Base-by-base conservation (phyloP, 2,329 filamentous ascomycete genomes). In the Fusarium nodosum region DNA sequence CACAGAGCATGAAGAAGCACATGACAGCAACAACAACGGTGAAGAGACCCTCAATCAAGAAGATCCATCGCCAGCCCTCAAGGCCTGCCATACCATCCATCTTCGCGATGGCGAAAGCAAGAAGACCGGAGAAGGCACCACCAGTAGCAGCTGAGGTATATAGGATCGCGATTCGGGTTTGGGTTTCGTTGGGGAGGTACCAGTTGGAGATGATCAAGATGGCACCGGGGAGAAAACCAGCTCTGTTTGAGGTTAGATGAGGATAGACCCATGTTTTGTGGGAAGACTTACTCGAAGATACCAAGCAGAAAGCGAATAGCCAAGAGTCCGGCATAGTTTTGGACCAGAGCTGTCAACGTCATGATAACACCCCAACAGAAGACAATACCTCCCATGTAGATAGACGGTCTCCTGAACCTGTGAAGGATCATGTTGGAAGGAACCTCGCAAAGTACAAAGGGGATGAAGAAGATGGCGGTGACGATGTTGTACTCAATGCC, bases 401-500 rank as follows among this genome's bases (percentile, higher is more conserved):
- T 42, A 0, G 60, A 64, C 3, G 60, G 60, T 0, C 60, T 47
- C 31, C 48, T 64, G 36, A 64, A 64, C 3, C 15, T 64, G 4
- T 64, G 59, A 12, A 64, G 60, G 8, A 64, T 56, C 58, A 63
- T 64, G 22, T 64, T 64, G 5, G 60, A 64, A 3, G 60, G 60
- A 7, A 64, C 60, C 20, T 64, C 59, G 12, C 52, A 69, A 13
- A 69, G 22, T 5, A 60, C 56, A 3, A 69, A 69, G 1, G 66
- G 56, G 16, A 69, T 61, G 31, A 71, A 71, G 51, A 71, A 71
- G 7, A 84, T 76, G 1, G 82, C 80, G 9, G 84, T 74, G 13
- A 77, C 77, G 26, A 79, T 81, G 75, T 91, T 91, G 78, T 91
- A 92, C 74, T 90, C 82, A 28, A 83, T 81, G 2, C 42, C 45